phyloP scores from a whole-genome alignment of 2,329 filamentous ascomycete genomes.

The Sporothrix inflata region DNA sequence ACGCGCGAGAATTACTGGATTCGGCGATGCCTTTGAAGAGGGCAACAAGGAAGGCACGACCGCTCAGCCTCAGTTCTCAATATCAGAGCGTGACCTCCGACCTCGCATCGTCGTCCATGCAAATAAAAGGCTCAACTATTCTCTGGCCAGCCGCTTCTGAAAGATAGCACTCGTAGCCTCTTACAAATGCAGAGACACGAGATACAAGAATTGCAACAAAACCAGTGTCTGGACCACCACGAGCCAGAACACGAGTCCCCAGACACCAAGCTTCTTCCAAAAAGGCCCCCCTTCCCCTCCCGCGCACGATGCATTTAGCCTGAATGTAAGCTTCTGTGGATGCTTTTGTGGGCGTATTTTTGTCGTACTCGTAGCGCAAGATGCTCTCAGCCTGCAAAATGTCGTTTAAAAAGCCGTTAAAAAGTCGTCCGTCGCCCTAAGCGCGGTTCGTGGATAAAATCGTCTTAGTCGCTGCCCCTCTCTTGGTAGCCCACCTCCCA shows the following conservation, averaged over 20 bases:
- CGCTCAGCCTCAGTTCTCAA: background rate
- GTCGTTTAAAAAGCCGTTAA: background rate
- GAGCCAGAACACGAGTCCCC: background rate
- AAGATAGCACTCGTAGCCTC: background rate
- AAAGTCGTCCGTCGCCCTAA: background rate
- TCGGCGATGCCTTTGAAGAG: background rate
- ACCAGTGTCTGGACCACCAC: background rate
- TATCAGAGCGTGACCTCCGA: background rate
- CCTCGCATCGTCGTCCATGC: background rate
- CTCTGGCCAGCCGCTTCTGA: background rate
- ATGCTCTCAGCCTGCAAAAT: background rate
- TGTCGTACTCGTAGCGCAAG: background rate
- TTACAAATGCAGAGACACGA: background rate
- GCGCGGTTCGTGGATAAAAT: slow-evolving; percentile 25
- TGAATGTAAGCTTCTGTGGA: slow-evolving; percentile 21
- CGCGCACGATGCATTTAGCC: slow-evolving; percentile 24
- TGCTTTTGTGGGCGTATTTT: background rate
- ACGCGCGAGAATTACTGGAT: slow-evolving; percentile 16
- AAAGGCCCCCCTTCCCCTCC: slow-evolving; percentile 5
- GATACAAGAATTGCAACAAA: background rate
- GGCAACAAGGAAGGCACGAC: background rate
- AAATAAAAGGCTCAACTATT: background rate
- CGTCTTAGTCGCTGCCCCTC: background rate
- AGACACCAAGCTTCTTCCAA: background rate
- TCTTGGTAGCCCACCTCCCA: background rate